Evolutionary conservation across 2,329 filamentous ascomycete genomes (phyloP), one percentile per base, ranked within the genome.

Genomic region (Calonectria hawksworthii): DNA sequence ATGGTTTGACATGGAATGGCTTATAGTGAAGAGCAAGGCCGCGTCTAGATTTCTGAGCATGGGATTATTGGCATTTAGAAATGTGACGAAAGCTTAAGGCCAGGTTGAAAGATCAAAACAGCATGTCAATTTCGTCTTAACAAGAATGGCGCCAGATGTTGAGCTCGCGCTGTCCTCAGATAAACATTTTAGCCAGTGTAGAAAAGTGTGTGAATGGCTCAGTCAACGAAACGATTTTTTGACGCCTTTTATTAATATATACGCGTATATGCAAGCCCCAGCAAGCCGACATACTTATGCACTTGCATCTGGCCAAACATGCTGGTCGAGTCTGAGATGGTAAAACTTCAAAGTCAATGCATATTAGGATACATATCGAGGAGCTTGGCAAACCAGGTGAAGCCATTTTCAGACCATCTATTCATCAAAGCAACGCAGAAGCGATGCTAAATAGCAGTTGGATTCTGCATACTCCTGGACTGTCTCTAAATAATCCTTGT

Each of bases 1-100:
- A 76, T 67, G 72, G 44, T 73, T 73, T 74, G 50, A 61, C 70
- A 76, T 73, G 73, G 68, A 75, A 73, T 66, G 74, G 59, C 76
- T 73, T 63, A n/a, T 47, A 13, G 18, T 59, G n/a, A 21, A 28
- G 6, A 23, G 14, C 34, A 38, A 28, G 34, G n/a, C 8, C 6
- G n/a, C 7, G 34, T 18, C 56, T 61, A 23, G 26, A 14, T 41
- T 36, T 18, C 13, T 26, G 23, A 61, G 14, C 23, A 41, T 11
- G 34, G 23, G 7, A n/a, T 28, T 18, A 23, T 23, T 23, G 5
- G 7, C 54, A 36, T 8, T 23, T 36, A 16, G 16, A n/a, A 36
- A 36, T n/a, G 26, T 26, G 32, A 59, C 14, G 14, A 18, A 30
- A 59, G 4, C 4, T 34, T 21, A 23, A 2, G 30, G 4, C n/a